Conservation (phyloP, 129 eudicot species). For the Lactuca saligna region DNA sequence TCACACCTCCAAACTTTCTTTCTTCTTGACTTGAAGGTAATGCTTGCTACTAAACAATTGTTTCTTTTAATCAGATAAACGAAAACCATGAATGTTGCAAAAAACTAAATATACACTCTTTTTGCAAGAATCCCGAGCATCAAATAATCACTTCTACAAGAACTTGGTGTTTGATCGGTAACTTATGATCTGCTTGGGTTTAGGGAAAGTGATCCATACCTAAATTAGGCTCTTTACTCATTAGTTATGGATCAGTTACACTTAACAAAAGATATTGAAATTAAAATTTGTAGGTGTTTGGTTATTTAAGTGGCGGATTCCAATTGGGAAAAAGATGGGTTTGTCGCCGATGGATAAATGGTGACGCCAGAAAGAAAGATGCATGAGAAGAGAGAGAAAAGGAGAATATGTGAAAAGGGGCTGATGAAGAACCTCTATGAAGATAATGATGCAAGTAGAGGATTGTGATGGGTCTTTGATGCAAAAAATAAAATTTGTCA, state of each 20-base stretch:
- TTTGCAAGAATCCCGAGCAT: conserved; percentile 70
- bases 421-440: no score
- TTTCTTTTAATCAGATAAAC: background rate
- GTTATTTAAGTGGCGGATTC: conserved; percentile 55
- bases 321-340: no score
- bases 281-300: conserved; percentile 85
- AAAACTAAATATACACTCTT: background rate
- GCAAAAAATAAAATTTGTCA: no score
- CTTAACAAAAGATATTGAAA: conserved; percentile 53
- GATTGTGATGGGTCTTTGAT: no score
- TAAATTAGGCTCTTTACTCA: conserved; percentile 63
- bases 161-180: conserved; percentile 78
- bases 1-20: conserved; percentile 72
- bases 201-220: conserved; percentile 94
- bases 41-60: background rate
- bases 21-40: conserved; percentile 86
- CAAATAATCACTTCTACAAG: conserved; percentile 61
- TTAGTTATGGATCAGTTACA: conserved; percentile 71
- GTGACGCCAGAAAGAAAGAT: no score
- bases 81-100: conserved; percentile 1
- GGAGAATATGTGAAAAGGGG: no score
- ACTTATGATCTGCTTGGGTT: conserved; percentile 94
- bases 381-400: no score
- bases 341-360: no score
- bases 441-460: no score